Evolutionary conservation across 306 rosid species (phyloP).

Genomic region (Carpinus fangiana): DNA sequence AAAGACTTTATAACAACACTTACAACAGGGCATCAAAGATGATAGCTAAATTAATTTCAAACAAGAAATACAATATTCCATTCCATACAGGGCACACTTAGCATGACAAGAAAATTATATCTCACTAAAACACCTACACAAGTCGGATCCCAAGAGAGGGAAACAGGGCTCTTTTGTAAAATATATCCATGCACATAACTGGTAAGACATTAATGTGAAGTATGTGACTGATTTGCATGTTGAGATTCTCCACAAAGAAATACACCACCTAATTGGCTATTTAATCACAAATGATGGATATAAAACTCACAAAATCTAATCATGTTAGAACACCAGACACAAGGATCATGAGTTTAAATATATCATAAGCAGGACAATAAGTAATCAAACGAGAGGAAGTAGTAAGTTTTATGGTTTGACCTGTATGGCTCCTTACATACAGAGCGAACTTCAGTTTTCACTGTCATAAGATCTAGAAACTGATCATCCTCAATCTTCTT

Average conservation of each 20-base stretch:
- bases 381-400: slow-evolving; percentile 25
- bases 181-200: neutral
- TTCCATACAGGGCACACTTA: neutral
- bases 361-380: slow-evolving; percentile 19
- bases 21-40: slow-evolving; percentile 19
- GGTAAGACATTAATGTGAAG: neutral
- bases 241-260: slow-evolving; percentile 5
- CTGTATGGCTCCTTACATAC: slow-evolving; percentile 97
- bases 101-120: neutral
- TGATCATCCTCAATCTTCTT: slow-evolving; percentile 90
- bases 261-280: neutral
- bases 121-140: neutral
- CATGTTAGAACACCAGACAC: slow-evolving; percentile 4
- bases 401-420: slow-evolving; percentile 41
- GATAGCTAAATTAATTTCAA: slow-evolving; percentile 14
- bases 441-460: slow-evolving; percentile 74
- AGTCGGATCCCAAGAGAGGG: neutral
- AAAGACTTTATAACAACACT: slow-evolving; percentile 14
- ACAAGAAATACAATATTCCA: slow-evolving; percentile 2
- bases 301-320: neutral
- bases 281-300: neutral
- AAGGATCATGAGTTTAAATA: slow-evolving; percentile 17
- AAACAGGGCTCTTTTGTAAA: neutral
- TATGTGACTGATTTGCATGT: slow-evolving; percentile 1
- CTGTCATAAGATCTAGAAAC: slow-evolving; percentile 82